Evolutionary conservation across 768 basidiomycete species (phyloP).

Genomic region (Amanita exitialis): DNA sequence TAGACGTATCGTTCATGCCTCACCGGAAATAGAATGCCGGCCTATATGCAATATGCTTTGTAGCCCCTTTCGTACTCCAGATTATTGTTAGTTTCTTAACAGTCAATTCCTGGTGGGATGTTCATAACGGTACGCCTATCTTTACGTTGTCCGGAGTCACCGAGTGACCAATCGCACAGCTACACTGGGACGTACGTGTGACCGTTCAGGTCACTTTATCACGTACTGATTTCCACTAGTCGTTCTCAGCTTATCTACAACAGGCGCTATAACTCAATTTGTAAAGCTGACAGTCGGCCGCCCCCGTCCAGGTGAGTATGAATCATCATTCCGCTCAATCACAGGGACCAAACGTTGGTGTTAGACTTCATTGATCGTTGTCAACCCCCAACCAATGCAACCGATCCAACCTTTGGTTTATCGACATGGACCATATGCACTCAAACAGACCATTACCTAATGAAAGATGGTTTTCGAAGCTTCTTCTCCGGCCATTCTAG

Average conservation of each 20-base stretch:
- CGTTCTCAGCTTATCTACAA: slow-evolving; percentile 49
- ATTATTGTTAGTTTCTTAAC: slow-evolving; percentile 61
- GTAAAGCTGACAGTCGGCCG: slow-evolving; percentile 83
- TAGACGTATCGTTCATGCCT: slow-evolving; percentile 5
- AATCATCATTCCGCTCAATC: neutral
- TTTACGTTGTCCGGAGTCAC: slow-evolving; percentile 6
- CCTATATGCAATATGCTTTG: slow-evolving; percentile 41
- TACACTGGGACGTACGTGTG: slow-evolving; percentile 29
- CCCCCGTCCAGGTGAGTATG: slow-evolving; percentile 64
- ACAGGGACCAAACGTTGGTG: neutral
- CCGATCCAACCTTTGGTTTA: slow-evolving; percentile 64
- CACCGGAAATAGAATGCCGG: slow-evolving; percentile 28
- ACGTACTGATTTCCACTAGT: slow-evolving; percentile 27
- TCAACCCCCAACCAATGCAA: slow-evolving; percentile 51
- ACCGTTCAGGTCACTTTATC: neutral
- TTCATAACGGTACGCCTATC: slow-evolving; percentile 52
- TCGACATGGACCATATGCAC: slow-evolving; percentile 76
- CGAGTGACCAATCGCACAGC: slow-evolving; percentile 17
- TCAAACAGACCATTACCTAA: slow-evolving; percentile 41
- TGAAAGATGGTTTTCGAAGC: slow-evolving; percentile 83
- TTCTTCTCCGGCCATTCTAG: slow-evolving; percentile 92
- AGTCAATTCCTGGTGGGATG: slow-evolving; percentile 82
- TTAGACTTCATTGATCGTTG: slow-evolving; percentile 60
- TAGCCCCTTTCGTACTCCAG: slow-evolving; percentile 63
- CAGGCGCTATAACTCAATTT: slow-evolving; percentile 78